A percentile compares a stretch with the other conserved stretches of the same genome.
Evolutionary conservation across 169 alveolate species (phyloP).

Genomic region (Theileria orientalis): DNA sequence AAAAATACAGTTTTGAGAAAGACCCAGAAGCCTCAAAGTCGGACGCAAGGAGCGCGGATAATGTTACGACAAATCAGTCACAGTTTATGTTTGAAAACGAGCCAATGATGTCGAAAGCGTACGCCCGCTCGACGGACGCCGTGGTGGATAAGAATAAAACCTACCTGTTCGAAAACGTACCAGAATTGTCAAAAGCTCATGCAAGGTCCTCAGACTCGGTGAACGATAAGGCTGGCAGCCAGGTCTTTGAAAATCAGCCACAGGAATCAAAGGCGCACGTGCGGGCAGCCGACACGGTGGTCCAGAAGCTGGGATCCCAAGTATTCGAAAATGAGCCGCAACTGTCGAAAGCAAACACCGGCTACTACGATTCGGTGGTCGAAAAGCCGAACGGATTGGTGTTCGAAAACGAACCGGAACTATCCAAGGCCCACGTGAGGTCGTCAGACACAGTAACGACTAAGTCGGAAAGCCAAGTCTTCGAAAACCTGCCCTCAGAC

Average conservation of each 20-base stretch:
- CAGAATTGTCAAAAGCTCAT: conserved; percentile 44
- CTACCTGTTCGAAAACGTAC: conserved; percentile 46
- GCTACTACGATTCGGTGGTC: conserved; percentile 10
- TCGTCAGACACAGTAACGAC: conserved; percentile 10
- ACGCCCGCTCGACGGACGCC: conserved; percentile 22
- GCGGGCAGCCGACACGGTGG: conserved; percentile 19
- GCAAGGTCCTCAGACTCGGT: conserved; percentile 42
- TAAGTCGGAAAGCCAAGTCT: conserved; percentile 9
- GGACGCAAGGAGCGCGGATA: conserved; percentile 30
- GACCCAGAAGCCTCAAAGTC: conserved; percentile 23
- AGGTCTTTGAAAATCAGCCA: conserved; percentile 61
- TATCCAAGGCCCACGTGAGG: conserved; percentile 41
- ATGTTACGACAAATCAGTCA: conserved; percentile 1
- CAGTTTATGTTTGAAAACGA: conserved; percentile 52
- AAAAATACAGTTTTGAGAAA: conserved; percentile 27
- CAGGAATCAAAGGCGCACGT: conserved; percentile 46
- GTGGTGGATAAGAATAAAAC: background rate
- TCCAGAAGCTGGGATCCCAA: background rate
- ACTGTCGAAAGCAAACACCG: conserved; percentile 23
- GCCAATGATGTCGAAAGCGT: conserved; percentile 49
- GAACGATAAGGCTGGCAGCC: conserved; percentile 7
- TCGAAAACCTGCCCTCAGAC: conserved; percentile 46
- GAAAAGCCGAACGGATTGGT: background rate
- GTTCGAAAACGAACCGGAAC: conserved; percentile 49
- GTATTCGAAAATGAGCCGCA: conserved; percentile 49